Evolutionary conservation across 2,329 filamentous ascomycete genomes (phyloP).

Genomic region (Diaporthe capsici): DNA sequence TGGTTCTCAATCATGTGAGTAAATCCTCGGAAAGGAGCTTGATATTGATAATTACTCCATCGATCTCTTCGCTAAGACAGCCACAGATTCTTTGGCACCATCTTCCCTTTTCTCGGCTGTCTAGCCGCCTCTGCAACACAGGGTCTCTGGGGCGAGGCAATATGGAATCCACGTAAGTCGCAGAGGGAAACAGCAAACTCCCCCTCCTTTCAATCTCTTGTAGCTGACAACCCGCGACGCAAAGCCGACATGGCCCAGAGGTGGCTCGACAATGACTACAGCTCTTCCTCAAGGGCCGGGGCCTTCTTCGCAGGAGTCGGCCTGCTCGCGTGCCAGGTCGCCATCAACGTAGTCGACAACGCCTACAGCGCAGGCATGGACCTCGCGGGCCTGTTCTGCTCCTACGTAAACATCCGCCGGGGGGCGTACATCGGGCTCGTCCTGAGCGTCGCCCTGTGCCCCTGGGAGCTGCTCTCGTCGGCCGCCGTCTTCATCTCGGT

Average conservation of each 20-base stretch:
- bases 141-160: conserved; percentile 35
- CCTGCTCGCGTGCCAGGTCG: conserved; percentile 60
- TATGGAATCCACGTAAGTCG: conserved; percentile 39
- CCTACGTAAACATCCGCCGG: conserved; percentile 69
- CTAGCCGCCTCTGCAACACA: conserved; percentile 37
- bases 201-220: not conserved
- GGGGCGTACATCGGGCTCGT: conserved; percentile 60
- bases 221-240: not conserved
- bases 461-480: conserved; percentile 65
- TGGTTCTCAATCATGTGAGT: conserved; percentile 34
- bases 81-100: conserved; percentile 33
- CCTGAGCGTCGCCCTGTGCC: conserved; percentile 51
- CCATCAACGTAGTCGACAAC: conserved; percentile 62
- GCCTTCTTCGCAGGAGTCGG: conserved; percentile 62
- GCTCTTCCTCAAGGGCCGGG: conserved; percentile 53
- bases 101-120: conserved; percentile 38
- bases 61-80: conserved; percentile 47
- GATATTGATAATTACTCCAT: not conserved
- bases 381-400: conserved; percentile 64
- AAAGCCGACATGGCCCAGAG: conserved; percentile 37
- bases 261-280: conserved; percentile 40
- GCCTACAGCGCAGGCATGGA: conserved; percentile 68
- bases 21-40: not conserved
- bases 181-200: not conserved
- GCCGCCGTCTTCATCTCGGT: conserved; percentile 63